Conservation (phyloP, 176 grass and related monocot species). For the Neostapfia colusana region DNA sequence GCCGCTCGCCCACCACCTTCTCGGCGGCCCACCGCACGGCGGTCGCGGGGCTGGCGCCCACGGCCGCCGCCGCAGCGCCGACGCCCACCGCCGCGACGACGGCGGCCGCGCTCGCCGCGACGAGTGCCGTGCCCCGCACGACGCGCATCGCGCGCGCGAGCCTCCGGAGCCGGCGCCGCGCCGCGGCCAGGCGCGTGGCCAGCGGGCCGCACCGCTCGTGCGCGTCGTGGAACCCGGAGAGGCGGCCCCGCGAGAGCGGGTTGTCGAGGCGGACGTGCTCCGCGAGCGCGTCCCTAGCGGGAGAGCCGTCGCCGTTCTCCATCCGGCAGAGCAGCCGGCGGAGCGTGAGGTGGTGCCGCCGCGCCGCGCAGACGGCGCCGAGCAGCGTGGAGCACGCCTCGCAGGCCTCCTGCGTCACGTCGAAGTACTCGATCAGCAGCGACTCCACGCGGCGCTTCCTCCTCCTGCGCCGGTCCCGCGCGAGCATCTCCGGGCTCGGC, state of each 20-base stretch:
- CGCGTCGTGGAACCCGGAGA: slow-evolving; percentile 43
- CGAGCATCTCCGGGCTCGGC: slow-evolving; percentile 56
- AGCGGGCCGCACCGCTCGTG: slow-evolving; percentile 53
- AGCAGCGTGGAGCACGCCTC: slow-evolving; percentile 62
- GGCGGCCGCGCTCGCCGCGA: slow-evolving; percentile 42
- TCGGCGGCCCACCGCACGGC: neutral
- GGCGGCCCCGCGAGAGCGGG: slow-evolving; percentile 46
- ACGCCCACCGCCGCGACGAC: slow-evolving; percentile 35
- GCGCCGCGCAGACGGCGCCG: slow-evolving; percentile 44
- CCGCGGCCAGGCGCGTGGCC: slow-evolving; percentile 33
- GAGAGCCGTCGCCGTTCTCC: neutral
- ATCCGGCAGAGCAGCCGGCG: slow-evolving; percentile 42
- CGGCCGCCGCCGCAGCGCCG: slow-evolving; percentile 26
- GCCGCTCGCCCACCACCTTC: neutral
- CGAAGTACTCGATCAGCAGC: slow-evolving; percentile 70
- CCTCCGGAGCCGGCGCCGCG: slow-evolving; percentile 35
- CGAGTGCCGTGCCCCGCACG: slow-evolving; percentile 31
- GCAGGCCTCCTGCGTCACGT: slow-evolving; percentile 61
- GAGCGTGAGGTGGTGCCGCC: slow-evolving; percentile 54
- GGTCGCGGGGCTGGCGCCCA: neutral
- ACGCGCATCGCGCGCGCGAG: slow-evolving; percentile 16
- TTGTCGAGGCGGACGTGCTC: slow-evolving; percentile 52
- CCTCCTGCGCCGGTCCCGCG: neutral
- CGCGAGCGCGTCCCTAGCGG: slow-evolving; percentile 29
- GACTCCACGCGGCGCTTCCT: neutral